Base-by-base conservation (phyloP, 2,329 filamentous ascomycete species). In the Alternaria longipes region DNA sequence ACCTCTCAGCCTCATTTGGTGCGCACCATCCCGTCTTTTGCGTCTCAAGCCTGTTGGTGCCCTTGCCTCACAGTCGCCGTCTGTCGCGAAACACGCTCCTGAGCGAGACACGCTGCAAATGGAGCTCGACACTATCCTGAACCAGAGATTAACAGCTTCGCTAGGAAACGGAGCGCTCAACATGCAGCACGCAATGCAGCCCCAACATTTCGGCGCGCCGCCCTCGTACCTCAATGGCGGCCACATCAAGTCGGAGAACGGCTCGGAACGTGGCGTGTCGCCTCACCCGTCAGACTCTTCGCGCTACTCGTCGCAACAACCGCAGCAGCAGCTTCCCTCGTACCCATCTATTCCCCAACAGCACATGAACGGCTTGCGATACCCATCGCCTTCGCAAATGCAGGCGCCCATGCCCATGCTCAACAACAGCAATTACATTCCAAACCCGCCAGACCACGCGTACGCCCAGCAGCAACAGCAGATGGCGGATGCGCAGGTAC, bases 241-340 rank as follows among this genome's bases (percentile, higher is more conserved):
- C 71, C 78, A 82, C 74, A 84, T 84, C 79, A 84, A 84, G 67
- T 86, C 85, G 54, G 85, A 86, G 76, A 87, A 83, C 75, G 85
- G 85, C 72, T 85, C 86, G 61, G 86, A 89, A 69, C 85, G 86
- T 63, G 85, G 84, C 66, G 81, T 84, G 64, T 84, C 85, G 59
- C 86, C 83, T 47, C 83, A 87, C 70, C 78, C 82, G 28, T 86
- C 83, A 58, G 85, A 86, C 64, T 83, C 85, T 46, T 86, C 86
- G 63, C 80, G 85, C 62, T 86, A 86, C 68, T 87, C 86, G 53
- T 85, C 85, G 63, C 83, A 86, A 70, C 82, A 85, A 52, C 81
- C 84, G n/a, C 84, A 84, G 58, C 84, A 84, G 62, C 81, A 81
- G 47, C 74, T 86, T 49, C 81, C 82, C 60, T 79, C 83, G 56